Percentiles rank a stretch among this genome's conserved stretches.
These are phyloP conservation scores for Mrakia hoshinonis DNA, from an alignment of 768 basidiomycete species.

Conservation along the genomic window DNA sequence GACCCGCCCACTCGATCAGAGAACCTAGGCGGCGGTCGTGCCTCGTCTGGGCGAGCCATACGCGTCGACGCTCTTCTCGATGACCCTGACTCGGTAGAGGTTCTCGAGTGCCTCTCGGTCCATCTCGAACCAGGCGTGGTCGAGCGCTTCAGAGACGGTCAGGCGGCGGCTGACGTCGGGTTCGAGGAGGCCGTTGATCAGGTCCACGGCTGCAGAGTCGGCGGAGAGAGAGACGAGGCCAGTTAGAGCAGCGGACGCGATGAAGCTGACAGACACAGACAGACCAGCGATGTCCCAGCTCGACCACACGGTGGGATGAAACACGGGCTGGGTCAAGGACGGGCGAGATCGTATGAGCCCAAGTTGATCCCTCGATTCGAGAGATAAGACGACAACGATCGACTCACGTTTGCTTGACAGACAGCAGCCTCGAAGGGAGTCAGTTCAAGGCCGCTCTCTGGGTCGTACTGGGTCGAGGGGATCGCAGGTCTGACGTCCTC, in stretches of 20 bases:
- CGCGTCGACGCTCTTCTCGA: background rate
- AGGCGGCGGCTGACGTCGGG: background rate
- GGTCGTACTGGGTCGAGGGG: too few relatives aligned
- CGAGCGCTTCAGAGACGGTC: conserved; percentile 6
- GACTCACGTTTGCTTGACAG: too few relatives aligned
- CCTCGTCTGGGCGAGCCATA: background rate
- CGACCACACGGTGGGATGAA: too few relatives aligned
- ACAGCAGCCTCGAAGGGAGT: too few relatives aligned
- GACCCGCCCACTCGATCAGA: background rate
- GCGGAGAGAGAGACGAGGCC: background rate
- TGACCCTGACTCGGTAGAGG: conserved; percentile 9
- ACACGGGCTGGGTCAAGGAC: too few relatives aligned
- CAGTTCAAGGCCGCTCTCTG: too few relatives aligned
- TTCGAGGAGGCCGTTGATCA: conserved; percentile 4
- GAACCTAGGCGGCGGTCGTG: background rate
- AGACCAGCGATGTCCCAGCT: background rate
- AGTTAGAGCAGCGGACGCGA: background rate
- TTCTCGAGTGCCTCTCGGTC: conserved; percentile 10
- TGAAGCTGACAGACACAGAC: background rate
- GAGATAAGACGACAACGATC: too few relatives aligned
- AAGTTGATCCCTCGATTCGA: too few relatives aligned
- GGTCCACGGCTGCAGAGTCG: conserved; percentile 1
- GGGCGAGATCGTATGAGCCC: too few relatives aligned
- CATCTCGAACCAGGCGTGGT: conserved; percentile 7
- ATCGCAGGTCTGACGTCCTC: background rate